These are phyloP conservation scores for Neurospora sp. DNA, from an alignment of 495 filamentous ascomycete species.

Conservation along the genomic window DNA sequence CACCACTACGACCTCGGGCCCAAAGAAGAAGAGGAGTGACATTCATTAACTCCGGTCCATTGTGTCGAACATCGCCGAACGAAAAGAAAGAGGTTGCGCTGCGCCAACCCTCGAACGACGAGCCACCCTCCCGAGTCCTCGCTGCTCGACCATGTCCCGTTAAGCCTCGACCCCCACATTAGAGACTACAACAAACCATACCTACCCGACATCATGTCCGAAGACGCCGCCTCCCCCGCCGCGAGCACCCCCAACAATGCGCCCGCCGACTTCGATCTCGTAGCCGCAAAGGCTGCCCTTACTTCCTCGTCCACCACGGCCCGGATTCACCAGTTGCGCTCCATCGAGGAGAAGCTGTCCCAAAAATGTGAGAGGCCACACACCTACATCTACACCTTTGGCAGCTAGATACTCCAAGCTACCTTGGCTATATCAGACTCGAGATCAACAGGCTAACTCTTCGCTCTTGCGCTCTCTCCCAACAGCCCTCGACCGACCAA, in stretches of 20 bases:
- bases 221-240: conserved; percentile 16
- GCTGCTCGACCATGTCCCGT: conserved; percentile 18
- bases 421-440: neutral
- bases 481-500: conserved; percentile 31
- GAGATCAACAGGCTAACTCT: neutral
- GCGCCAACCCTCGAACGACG: neutral
- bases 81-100: neutral
- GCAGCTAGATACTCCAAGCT: neutral
- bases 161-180: neutral
- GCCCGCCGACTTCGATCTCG: conserved; percentile 26
- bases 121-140: neutral
- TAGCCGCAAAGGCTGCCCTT: conserved; percentile 26
- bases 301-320: conserved; percentile 40
- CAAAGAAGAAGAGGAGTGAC: neutral
- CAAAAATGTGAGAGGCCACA: conserved; percentile 29
- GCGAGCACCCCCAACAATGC: conserved; percentile 12
- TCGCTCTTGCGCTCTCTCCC: neutral
- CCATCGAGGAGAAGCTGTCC: conserved; percentile 37
- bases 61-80: conserved; percentile 2
- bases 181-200: neutral
- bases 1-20: neutral
- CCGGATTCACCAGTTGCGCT: conserved; percentile 32
- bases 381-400: neutral
- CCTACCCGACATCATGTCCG: conserved; percentile 33
- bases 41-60: neutral